Evolutionary conservation across 2,329 filamentous ascomycete genomes (phyloP).

Genomic region (Cercospora nicotianae): DNA sequence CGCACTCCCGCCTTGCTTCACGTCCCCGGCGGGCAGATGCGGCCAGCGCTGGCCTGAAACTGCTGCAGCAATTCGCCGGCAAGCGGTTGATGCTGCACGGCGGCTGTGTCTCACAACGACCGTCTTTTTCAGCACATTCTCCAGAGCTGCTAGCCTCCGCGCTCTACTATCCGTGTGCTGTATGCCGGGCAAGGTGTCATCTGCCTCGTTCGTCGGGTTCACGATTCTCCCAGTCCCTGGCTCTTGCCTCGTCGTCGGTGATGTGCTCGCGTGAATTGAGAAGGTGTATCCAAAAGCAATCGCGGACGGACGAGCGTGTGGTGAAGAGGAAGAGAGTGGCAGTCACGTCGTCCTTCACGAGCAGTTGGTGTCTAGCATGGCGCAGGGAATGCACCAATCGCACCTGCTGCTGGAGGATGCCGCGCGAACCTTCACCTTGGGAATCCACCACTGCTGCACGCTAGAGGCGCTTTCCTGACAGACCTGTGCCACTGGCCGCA

Average conservation of each 20-base stretch:
- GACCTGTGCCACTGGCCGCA: background rate
- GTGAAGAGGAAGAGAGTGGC: background rate
- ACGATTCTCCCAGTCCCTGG: background rate
- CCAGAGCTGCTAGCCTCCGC: background rate
- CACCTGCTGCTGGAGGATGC: background rate
- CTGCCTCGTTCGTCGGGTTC: background rate
- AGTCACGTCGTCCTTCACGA: background rate
- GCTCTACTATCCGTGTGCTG: background rate
- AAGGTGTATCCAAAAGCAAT: background rate
- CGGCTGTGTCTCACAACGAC: background rate
- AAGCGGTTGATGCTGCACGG: background rate
- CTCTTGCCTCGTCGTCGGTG: background rate
- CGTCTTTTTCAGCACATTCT: background rate
- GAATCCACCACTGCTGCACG: background rate
- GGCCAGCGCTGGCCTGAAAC: background rate
- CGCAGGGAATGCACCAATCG: background rate
- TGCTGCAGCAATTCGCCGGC: background rate
- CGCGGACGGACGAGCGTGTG: background rate
- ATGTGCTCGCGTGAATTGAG: background rate
- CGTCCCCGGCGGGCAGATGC: background rate
- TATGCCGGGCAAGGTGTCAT: background rate
- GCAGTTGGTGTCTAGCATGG: background rate
- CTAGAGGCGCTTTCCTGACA: constrained; percentile 1
- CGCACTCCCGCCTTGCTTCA: constrained; percentile 1
- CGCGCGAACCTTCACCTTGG: background rate